These are phyloP conservation scores for Rutstroemia sp. DNA, from an alignment of 2,329 filamentous ascomycete genomes.

Conservation along the genomic window DNA sequence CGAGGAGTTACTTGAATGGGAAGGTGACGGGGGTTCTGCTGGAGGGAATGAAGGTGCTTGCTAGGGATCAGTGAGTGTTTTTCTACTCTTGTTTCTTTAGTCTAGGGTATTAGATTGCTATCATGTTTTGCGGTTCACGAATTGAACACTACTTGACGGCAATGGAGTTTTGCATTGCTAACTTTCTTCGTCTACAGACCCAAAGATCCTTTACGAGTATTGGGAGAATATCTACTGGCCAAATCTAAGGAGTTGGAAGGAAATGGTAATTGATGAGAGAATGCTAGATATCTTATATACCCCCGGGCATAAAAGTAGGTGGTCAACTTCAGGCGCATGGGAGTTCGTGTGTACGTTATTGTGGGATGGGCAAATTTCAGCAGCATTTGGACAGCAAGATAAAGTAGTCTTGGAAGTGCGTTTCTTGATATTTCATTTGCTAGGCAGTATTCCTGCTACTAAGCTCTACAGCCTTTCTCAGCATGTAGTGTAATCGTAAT, in stretches of 20 bases:
- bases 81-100: not conserved
- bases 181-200: constrained; percentile 39
- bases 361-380: not conserved
- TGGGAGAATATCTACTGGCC: constrained; percentile 65
- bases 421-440: constrained; percentile 25
- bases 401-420: constrained; percentile 15
- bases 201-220: constrained; percentile 56
- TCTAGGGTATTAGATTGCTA: not conserved
- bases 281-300: not conserved
- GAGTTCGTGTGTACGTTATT: not conserved
- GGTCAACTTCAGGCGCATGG: not conserved
- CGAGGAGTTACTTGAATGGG: constrained; percentile 63
- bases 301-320: not conserved
- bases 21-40: constrained; percentile 61
- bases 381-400: constrained; percentile 7
- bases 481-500: constrained; percentile 2
- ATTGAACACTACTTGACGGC: not conserved
- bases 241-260: constrained; percentile 57
- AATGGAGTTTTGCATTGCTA: too few species aligned
- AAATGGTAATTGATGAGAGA: not conserved
- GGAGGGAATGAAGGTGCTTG: constrained; percentile 68
- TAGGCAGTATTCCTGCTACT: constrained; percentile 23
- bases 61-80: constrained; percentile 58
- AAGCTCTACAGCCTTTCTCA: constrained; percentile 13
- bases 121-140: not conserved